Evolutionary conservation across 176 grass and related monocot genomes (phyloP).

Genomic region (Alopecurus myosuroides): DNA sequence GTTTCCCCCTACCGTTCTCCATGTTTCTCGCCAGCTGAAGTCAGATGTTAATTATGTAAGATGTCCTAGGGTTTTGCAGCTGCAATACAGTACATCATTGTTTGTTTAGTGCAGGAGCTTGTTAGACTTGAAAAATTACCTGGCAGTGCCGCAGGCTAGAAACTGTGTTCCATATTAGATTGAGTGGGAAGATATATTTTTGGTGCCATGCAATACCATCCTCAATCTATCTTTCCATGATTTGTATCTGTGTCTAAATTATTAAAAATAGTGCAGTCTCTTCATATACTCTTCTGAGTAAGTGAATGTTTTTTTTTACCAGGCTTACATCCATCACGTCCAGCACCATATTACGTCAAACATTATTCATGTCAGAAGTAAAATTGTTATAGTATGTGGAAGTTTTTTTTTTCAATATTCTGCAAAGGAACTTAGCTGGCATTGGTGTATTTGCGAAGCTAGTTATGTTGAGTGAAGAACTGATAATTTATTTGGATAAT

Average conservation of each 20-base stretch:
- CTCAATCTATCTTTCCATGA: neutral
- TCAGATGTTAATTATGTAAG: constrained; percentile 9
- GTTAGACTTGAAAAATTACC: neutral
- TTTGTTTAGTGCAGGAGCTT: neutral
- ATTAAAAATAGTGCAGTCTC: constrained; percentile 5
- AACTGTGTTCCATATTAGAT: neutral
- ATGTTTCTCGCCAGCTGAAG: neutral
- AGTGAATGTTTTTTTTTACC: constrained; percentile 33
- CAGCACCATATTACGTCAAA: constrained; percentile 17
- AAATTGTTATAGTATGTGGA: constrained; percentile 25
- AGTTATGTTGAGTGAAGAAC: constrained; percentile 23
- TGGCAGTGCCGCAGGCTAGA: neutral
- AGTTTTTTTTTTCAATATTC: constrained; percentile 26
- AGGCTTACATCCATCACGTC: constrained; percentile 20
- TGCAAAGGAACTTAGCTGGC: constrained; percentile 18
- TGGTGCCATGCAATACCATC: neutral
- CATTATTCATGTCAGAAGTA: constrained; percentile 30
- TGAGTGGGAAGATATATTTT: neutral
- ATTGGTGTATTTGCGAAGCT: constrained; percentile 25
- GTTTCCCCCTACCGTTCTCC: too few species aligned
- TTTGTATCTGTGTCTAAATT: constrained; percentile 2
- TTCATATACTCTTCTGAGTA: constrained; percentile 6
- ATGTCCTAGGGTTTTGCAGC: constrained; percentile 6
- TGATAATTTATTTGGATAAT: constrained; percentile 40
- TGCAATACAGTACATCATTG: neutral